Conservation (phyloP, 768 basidiomycete genomes). For the Crassisporium funariophilum region DNA sequence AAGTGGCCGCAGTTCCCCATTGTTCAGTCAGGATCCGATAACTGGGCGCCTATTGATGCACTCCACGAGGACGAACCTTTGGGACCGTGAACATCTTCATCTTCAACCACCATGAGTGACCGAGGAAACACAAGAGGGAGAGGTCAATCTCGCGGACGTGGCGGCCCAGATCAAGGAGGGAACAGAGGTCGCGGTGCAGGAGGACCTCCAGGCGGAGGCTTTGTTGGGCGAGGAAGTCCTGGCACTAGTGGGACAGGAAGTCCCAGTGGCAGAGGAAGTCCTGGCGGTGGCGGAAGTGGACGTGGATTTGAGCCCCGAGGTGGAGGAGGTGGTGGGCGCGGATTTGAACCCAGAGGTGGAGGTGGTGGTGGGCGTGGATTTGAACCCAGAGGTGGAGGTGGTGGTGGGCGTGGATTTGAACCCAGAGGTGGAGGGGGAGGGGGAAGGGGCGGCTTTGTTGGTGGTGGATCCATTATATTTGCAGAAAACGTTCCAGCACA, state of each 20-base stretch:
- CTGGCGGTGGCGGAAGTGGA: slow-evolving; percentile 21
- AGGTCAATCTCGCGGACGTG: slow-evolving; percentile 26
- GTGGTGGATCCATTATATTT: slow-evolving; percentile 39
- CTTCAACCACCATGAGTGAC: slow-evolving; percentile 24
- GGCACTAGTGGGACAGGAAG: slow-evolving; percentile 10
- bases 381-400: slow-evolving; percentile 24
- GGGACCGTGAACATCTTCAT: too few species aligned
- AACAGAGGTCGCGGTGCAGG: too few species aligned
- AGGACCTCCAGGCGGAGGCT: slow-evolving; percentile 14
- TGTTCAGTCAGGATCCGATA: too few species aligned
- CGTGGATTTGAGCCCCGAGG: slow-evolving; percentile 9
- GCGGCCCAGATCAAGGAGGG: slow-evolving; percentile 15
- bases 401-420: slow-evolving; percentile 20
- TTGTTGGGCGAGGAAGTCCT: neutral
- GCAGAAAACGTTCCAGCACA: slow-evolving; percentile 34
- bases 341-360: too few species aligned
- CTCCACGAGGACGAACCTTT: too few species aligned
- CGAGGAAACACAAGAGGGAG: slow-evolving; percentile 29
- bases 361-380: slow-evolving; percentile 19
- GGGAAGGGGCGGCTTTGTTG: slow-evolving; percentile 26
- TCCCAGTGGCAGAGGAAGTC: slow-evolving; percentile 21
- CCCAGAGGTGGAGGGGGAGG: slow-evolving; percentile 27
- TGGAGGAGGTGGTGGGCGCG: slow-evolving; percentile 12
- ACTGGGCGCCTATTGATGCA: too few species aligned
- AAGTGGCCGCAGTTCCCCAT: too few species aligned